A percentile compares a stretch with the other conserved stretches of the same genome.
These are phyloP conservation scores for Tuber calosporum DNA, from an alignment of 495 filamentous ascomycete genomes.

Conservation along the genomic window DNA sequence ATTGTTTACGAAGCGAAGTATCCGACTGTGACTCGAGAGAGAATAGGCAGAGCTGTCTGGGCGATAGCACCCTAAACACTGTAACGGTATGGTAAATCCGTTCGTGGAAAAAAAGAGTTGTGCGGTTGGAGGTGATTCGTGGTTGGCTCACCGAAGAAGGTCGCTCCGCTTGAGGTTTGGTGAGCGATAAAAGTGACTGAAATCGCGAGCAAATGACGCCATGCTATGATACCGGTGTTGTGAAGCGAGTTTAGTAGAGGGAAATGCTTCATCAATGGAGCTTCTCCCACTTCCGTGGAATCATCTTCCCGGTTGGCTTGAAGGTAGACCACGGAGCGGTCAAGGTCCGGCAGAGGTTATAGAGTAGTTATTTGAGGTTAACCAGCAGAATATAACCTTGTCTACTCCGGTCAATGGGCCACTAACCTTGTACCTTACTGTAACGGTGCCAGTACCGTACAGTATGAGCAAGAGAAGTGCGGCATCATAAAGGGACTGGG, in stretches of 20 bases:
- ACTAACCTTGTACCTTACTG: too few relatives aligned
- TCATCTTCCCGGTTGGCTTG: neutral
- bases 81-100: neutral
- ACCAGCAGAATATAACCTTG: too few relatives aligned
- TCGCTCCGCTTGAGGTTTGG: neutral
- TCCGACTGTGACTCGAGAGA: neutral
- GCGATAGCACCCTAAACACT: neutral
- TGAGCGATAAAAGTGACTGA: neutral
- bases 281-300: neutral
- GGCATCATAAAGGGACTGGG: neutral
- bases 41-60: neutral
- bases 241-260: neutral
- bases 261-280: neutral
- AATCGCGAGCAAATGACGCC: neutral
- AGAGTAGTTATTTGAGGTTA: too few relatives aligned
- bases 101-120: neutral
- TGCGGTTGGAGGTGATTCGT: neutral
- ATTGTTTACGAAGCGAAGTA: neutral
- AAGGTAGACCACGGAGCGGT: neutral
- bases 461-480: neutral
- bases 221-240: neutral
- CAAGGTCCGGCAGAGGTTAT: too few relatives aligned
- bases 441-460: too few relatives aligned
- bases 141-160: neutral
- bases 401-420: too few relatives aligned